A percentile compares a stretch with the other conserved stretches of the same genome.
Conservation (phyloP, 345 rosid species). For the Eucalyptus leucophloia region DNA sequence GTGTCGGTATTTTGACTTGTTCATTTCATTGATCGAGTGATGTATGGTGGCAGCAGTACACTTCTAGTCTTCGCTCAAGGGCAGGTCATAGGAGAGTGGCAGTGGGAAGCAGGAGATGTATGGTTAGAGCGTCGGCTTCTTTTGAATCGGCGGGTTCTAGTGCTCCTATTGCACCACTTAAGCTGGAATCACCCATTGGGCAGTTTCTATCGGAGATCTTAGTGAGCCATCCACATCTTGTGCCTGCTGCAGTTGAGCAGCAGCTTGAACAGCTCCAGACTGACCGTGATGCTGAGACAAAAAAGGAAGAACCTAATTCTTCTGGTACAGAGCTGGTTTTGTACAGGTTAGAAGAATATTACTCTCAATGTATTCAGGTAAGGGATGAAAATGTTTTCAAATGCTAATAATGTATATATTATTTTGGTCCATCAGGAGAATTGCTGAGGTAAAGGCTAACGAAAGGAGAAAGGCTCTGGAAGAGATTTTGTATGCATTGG, state of each 20-base stretch:
- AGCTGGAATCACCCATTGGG: conserved; percentile 83
- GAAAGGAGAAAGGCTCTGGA: conserved; percentile 73
- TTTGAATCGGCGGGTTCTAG: conserved; percentile 34
- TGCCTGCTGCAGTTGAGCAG: conserved; percentile 94
- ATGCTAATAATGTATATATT: not conserved
- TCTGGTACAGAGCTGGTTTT: conserved; percentile 71
- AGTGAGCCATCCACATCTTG: conserved; percentile 82
- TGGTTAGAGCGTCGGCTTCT: conserved; percentile 41
- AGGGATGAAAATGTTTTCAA: not conserved
- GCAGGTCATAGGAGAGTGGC: conserved; percentile 4
- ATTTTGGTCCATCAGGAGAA: conserved; percentile 44
- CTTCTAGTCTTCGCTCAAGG: conserved; percentile 12
- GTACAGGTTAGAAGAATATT: conserved; percentile 42
- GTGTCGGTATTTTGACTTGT: not conserved
- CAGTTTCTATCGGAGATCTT: conserved; percentile 83
- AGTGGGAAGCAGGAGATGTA: conserved; percentile 23
- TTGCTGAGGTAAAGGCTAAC: conserved; percentile 88
- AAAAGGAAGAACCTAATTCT: conserved; percentile 52
- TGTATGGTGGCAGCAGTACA: conserved; percentile 30
- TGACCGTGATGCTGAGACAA: conserved; percentile 59
- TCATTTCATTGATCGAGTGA: not conserved
- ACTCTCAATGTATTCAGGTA: not conserved
- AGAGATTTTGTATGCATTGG: conserved; percentile 81
- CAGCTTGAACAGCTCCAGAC: conserved; percentile 93
- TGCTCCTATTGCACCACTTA: conserved; percentile 66